A percentile compares a stretch with the other conserved stretches of the same genome.
Conservation (phyloP, 2,329 filamentous ascomycete species). For the Ampelomyces quisqualis region DNA sequence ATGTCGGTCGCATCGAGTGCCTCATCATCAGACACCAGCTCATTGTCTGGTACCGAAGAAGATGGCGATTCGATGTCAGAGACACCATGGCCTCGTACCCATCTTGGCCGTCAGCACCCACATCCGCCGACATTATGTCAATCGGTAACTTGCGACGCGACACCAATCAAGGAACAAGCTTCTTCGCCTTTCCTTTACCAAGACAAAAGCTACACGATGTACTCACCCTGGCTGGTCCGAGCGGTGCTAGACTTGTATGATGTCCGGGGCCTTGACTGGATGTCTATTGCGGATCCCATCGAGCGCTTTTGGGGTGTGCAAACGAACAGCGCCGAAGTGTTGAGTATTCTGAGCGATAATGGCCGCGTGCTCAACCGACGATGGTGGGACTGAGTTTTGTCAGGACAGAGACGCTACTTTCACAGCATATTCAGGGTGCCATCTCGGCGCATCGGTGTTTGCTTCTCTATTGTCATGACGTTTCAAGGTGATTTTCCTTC, state of each 20-base stretch:
- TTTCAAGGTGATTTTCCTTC: background rate
- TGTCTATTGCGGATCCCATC: slow-evolving; percentile 39
- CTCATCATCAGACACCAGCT: slow-evolving; percentile 25
- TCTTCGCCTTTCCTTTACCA: slow-evolving; percentile 33
- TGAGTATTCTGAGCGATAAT: slow-evolving; percentile 39
- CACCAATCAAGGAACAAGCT: slow-evolving; percentile 9
- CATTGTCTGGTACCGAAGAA: slow-evolving; percentile 24
- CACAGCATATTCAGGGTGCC: background rate
- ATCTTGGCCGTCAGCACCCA: slow-evolving; percentile 10
- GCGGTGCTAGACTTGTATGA: slow-evolving; percentile 42
- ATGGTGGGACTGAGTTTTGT: slow-evolving; percentile 40
- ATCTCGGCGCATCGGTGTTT: background rate
- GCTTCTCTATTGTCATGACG: background rate
- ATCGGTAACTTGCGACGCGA: slow-evolving; percentile 1
- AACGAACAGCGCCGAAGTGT: slow-evolving; percentile 38
- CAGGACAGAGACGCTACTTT: background rate
- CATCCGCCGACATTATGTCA: slow-evolving; percentile 17
- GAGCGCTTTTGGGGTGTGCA: slow-evolving; percentile 37
- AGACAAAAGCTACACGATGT: slow-evolving; percentile 30
- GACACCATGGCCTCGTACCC: slow-evolving; percentile 4
- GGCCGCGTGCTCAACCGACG: slow-evolving; percentile 34
- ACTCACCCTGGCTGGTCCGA: slow-evolving; percentile 41
- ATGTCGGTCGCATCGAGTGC: slow-evolving; percentile 25
- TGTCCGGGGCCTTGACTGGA: slow-evolving; percentile 40
- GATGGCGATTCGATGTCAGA: slow-evolving; percentile 9